A percentile compares a stretch with the other conserved stretches of the same genome.
phyloP scores from a whole-genome alignment of 257 asterid genomes.

The Solanum pinnatisectum region DNA sequence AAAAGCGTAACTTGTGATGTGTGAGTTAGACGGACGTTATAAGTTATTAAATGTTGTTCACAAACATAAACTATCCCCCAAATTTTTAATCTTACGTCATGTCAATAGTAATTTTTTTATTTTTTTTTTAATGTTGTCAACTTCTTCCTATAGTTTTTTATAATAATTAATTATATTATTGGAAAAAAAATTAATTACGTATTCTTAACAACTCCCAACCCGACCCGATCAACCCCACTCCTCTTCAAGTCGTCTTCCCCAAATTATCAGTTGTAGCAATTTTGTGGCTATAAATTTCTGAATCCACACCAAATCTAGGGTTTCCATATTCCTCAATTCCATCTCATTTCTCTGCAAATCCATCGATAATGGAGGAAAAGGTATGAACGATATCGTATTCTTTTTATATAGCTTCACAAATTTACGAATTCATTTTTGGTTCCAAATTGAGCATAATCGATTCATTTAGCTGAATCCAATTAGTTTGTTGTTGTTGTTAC shows the following conservation, averaged over 20 bases:
- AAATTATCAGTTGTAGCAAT: background rate
- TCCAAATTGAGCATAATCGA: background rate
- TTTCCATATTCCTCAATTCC: background rate
- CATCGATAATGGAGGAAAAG: background rate
- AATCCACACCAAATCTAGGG: background rate
- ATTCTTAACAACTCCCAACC: background rate
- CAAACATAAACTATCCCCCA: background rate
- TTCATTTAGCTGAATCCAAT: background rate
- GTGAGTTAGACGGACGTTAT: background rate
- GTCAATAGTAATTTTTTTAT: background rate
- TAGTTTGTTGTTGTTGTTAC: background rate
- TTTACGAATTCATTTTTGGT: background rate
- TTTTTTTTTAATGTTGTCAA: background rate
- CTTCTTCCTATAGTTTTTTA: background rate
- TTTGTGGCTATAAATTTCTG: constrained; percentile 1
- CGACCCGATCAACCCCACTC: background rate
- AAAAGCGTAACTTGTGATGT: background rate
- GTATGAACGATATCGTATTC: background rate
- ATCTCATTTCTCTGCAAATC: background rate
- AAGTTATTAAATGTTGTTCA: rapidly evolving
- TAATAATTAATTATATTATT: background rate
- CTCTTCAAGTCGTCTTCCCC: background rate
- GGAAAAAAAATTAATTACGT: background rate
- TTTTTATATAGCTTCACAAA: background rate
- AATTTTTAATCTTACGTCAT: background rate